Evolutionary conservation across 2,329 filamentous ascomycete genomes (phyloP), one percentile per base, ranked within the genome.

Genomic region (Orbilia ellipsospora): DNA sequence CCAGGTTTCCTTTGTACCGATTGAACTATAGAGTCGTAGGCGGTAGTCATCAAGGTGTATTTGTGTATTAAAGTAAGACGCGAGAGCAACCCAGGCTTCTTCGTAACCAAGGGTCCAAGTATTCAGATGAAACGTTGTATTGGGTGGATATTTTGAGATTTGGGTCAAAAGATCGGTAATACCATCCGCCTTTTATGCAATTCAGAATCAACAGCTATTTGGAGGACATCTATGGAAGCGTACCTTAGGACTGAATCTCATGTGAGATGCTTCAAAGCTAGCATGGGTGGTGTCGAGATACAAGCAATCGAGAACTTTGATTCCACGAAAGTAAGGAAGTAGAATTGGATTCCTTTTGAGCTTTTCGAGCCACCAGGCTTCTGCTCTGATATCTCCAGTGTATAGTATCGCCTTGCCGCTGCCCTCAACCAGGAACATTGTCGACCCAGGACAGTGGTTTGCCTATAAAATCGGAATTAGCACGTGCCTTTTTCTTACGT

Each of bases 31-130:
- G 0, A 97, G 85, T 0, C 86, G 83, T 80, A 90, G 85, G 78
- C 94, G 92, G 80, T 97, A 97, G 15, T 88, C 84, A 80, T 96
- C 93, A 1, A 97, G 88, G 79, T 97, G 94, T 1, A 97, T 87
- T 85, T 90, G 79, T 0, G 90, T 90, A 4, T 87, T 83, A 0
- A 97, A 83, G 10, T 89, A 88, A 20, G 89, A 87, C 0, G 93
- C 90, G 0, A 98, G 83, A 0, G 92, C 90, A 72, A 93, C 84
- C 93, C 93, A 97, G 0, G 97, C 93, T 62, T 96, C 91, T 81
- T 98, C 94, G 77, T 97, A 97, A 0, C 92, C 92, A 80, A 95
- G 95, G 0, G 94, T 97, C 93, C 94, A 97, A 0, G 93, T 88
- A 68, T 93, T 88, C 54, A 98, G 86, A 81, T 96, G 91, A 79